Base-by-base conservation (phyloP, 2,329 filamentous ascomycete genomes). In the Septoria petroselini region DNA sequence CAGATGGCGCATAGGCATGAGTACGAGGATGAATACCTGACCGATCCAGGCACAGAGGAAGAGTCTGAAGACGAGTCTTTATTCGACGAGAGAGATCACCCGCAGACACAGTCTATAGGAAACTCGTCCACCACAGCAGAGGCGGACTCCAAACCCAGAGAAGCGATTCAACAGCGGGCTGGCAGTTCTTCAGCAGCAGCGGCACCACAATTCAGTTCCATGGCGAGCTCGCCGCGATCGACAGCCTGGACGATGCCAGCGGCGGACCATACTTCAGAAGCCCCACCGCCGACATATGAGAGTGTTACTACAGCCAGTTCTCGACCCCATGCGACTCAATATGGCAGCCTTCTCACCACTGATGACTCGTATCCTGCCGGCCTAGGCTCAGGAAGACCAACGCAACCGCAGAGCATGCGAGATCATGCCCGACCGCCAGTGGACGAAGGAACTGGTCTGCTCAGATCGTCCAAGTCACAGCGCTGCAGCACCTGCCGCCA, bases 201-300 rank as follows among this genome's bases (percentile, higher is more conserved):
- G 19, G 51, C 47, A 25, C 55, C 58, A 21, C 53, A 42, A n/a
- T 18, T 53, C 11, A 53, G 35, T 12, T 58, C 59, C 12, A 38
- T 53, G 7, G 44, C 30, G 1, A 44, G 48, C 7, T 55, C 56
- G 9, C 21, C 47, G 3, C 27, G 49, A 35, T 51, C 57, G 4
- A 47, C 47, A 14, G 30, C 51, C 37, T 60, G 56, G 54, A 46
- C 52, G 12, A 39, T 47, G 46, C 33, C 44, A 53, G 29, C 27
- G 47, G 18, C 47, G 50, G 34, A 43, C 14, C 25, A 47, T 35
- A 19, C 27, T 34, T 44, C 44, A 38, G 56, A 55, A 19, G 54
- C 50, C 23, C 57, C 61, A 14, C 62, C 62, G 25, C 62, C 62
- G 14, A 60, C 62, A 34, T 65, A 65, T 35, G 57, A 60, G 42